These are phyloP conservation scores for Annulohypoxylon moriforme DNA, from an alignment of 495 filamentous ascomycete genomes.

Conservation along the genomic window DNA sequence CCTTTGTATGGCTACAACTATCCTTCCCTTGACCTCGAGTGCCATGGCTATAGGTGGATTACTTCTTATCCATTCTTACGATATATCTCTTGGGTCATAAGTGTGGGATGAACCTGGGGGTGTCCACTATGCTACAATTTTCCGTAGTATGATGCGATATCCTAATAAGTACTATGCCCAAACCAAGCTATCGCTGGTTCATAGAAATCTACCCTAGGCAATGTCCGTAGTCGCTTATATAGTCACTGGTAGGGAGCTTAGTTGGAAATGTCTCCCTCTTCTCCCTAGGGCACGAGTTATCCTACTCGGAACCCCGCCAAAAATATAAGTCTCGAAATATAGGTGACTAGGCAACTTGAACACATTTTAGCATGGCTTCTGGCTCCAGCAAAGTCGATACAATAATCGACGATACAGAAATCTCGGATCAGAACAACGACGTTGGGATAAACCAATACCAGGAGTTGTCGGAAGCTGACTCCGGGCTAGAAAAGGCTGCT, in stretches of 20 bases:
- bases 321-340: not conserved
- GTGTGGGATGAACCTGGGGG: not conserved
- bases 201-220: not conserved
- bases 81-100: not conserved
- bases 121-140: slow-evolving; percentile 4
- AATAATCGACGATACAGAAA: not conserved
- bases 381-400: slow-evolving; percentile 4
- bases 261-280: not conserved
- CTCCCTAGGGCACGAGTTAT: not conserved
- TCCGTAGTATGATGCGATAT: slow-evolving; percentile 9
- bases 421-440: not conserved
- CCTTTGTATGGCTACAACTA: not conserved
- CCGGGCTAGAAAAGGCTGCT: slow-evolving; percentile 44
- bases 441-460: not conserved
- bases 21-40: not conserved
- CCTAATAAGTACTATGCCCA: not conserved
- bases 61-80: not conserved
- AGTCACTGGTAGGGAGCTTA: not conserved
- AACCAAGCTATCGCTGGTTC: not conserved
- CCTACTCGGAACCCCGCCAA: not conserved
- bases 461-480: slow-evolving; percentile 11
- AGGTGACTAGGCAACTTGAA: not conserved
- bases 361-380: slow-evolving; percentile 15
- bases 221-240: not conserved
- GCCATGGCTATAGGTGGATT: not conserved